A percentile compares a stretch with the other conserved stretches of the same genome.
Evolutionary conservation across 2,329 filamentous ascomycete genomes (phyloP).

Genomic region (Thelonectria discophora): DNA sequence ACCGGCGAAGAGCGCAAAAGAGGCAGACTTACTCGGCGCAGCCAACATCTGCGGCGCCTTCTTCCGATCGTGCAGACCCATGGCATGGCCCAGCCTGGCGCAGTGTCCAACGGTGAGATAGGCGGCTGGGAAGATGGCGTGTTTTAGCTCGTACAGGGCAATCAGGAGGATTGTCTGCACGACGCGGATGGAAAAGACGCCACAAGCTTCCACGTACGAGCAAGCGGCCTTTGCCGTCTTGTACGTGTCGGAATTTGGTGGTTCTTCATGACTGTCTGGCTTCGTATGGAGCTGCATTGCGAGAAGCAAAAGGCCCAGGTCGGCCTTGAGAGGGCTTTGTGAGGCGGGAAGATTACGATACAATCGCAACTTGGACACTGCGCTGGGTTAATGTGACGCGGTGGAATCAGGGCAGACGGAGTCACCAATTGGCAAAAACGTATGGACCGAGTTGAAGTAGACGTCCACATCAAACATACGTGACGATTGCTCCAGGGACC

Average conservation of each 20-base stretch:
- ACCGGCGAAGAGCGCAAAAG: background rate
- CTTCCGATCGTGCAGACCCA: slow-evolving; percentile 12
- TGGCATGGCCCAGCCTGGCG: slow-evolving; percentile 8
- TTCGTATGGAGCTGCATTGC: slow-evolving; percentile 62
- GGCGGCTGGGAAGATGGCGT: slow-evolving; percentile 14
- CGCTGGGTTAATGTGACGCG: background rate
- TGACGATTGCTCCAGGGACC: background rate
- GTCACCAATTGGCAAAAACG: slow-evolving; percentile 14
- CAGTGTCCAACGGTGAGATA: slow-evolving; percentile 19
- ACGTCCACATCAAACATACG: background rate
- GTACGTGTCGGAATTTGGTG: background rate
- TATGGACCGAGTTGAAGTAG: slow-evolving; percentile 11
- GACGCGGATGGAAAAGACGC: slow-evolving; percentile 1
- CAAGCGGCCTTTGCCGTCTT: background rate
- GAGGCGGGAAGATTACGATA: slow-evolving; percentile 3
- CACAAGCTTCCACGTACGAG: background rate
- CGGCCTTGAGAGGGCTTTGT: background rate
- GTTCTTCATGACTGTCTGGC: background rate
- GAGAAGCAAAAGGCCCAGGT: background rate
- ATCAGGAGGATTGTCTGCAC: slow-evolving; percentile 9
- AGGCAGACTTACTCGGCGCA: background rate
- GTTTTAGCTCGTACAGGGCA: slow-evolving; percentile 9
- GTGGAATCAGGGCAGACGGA: background rate
- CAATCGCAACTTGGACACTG: slow-evolving; percentile 15
- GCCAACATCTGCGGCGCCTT: slow-evolving; percentile 10